Base-by-base conservation (phyloP, 345 rosid species). In the Clarkia xantiana region DNA sequence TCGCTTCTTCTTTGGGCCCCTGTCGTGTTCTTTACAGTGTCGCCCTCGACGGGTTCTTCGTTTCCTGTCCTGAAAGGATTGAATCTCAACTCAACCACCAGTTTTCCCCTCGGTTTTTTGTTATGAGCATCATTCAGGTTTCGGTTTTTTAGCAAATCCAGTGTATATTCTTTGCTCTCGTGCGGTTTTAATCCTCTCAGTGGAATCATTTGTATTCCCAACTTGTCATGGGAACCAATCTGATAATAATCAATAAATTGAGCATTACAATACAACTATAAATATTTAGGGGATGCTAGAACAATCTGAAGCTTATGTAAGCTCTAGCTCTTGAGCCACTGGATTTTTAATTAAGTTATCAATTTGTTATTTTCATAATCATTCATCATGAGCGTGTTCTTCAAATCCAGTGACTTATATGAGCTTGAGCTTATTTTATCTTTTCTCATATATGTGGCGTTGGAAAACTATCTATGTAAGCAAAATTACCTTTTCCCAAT, bases 151-250 rank as follows among this genome's bases (percentile, higher is more conserved):
- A 67, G 53, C 52, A 79, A 53, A 54, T 73, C 62, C 19, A 79
- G 63, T 0, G 59, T 57, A 10, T 64, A 61, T 47, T 53, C 59
- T 45, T 64, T 59, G 0, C 69, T 61, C 47, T 71, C 68, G 29
- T 68, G 52, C 11, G 71, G 63, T 15, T 41, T 41, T 17, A 79
- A 56, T 19, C 22, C 41, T n/a, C 50, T 60, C 22, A 73, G 56
- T n/a, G 79, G 71, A 63, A 75, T 66, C 20, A 64, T 55, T 52
- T 79, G 75, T 73, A 70, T 68, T 40, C 81, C 85, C 63, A 75
- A 47, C 66, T 69, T 71, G 69, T 75, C 73, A 44, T 75, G 85
- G 38, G 67, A 11, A 18, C 85, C 77, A 47, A 75, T 53, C 80
- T 74, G 51, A 55, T 23, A 44, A 15, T 18, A 19, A 47, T n/a